Conservation (phyloP, 129 eudicot species). For the Kitagawia praeruptora region DNA sequence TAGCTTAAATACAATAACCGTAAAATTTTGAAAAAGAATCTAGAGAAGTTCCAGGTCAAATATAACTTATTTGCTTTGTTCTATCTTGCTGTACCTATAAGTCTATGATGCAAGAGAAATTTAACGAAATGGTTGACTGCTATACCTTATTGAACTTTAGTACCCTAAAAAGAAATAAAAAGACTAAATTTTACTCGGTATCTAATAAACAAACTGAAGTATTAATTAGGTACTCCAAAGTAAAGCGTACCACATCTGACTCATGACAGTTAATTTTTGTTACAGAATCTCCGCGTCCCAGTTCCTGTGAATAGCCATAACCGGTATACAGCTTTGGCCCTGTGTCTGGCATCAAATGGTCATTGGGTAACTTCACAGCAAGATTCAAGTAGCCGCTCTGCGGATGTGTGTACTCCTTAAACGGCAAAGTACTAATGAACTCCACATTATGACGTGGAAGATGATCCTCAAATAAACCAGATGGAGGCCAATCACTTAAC, state of each 20-base stretch:
- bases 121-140: neutral
- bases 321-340: neutral
- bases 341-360: conserved; percentile 6
- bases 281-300: conserved; percentile 6
- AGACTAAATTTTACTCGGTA: neutral
- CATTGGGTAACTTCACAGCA: neutral
- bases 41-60: neutral
- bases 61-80: neutral
- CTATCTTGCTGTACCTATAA: neutral
- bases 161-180: neutral
- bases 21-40: neutral
- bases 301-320: neutral
- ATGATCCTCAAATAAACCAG: neutral
- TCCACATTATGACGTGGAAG: neutral
- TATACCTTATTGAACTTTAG: neutral
- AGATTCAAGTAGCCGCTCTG: neutral
- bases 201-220: neutral
- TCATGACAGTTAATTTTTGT: neutral
- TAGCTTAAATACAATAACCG: neutral
- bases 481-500: neutral
- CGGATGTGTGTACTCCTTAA: conserved; percentile 6
- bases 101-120: neutral
- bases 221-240: neutral
- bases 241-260: neutral
- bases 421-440: neutral